These are phyloP conservation scores for Metschnikowia orientalis DNA, from an alignment of 805 yeast genomes.

Conservation along the genomic window DNA sequence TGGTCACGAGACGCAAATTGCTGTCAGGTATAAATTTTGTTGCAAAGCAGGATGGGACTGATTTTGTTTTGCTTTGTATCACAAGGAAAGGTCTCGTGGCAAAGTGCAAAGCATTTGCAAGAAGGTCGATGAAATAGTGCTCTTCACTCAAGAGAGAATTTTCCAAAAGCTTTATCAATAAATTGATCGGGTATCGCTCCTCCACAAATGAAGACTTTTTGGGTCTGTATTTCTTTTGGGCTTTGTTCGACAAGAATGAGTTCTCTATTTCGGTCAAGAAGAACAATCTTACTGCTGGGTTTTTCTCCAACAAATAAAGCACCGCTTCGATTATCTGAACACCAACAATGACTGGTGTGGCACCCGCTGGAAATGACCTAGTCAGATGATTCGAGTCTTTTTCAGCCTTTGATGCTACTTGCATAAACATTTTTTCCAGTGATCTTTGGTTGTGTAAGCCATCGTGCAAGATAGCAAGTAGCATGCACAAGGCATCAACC, in stretches of 20 bases:
- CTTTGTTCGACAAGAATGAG: slow-evolving; percentile 32
- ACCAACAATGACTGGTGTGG: slow-evolving; percentile 68
- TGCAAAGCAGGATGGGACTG: slow-evolving; percentile 42
- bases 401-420: slow-evolving; percentile 48
- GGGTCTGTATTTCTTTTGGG: slow-evolving; percentile 29
- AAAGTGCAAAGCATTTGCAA: slow-evolving; percentile 71
- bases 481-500: slow-evolving; percentile 62
- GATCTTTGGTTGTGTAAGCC: slow-evolving; percentile 61
- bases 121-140: slow-evolving; percentile 66
- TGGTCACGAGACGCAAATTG: slow-evolving; percentile 58
- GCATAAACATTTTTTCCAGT: slow-evolving; percentile 57
- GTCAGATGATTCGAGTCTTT: slow-evolving; percentile 5
- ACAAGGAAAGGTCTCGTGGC: slow-evolving; percentile 69
- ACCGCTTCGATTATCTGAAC: slow-evolving; percentile 74
- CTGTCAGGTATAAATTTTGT: slow-evolving; percentile 47
- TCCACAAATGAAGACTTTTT: slow-evolving; percentile 27
- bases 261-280: slow-evolving; percentile 72
- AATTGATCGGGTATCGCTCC: slow-evolving; percentile 67
- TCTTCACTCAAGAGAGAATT: slow-evolving; percentile 65
- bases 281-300: slow-evolving; percentile 63
- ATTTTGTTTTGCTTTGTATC: slow-evolving; percentile 24
- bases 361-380: slow-evolving; percentile 45
- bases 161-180: slow-evolving; percentile 58
- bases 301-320: slow-evolving; percentile 64
- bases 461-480: slow-evolving; percentile 69